Base-by-base conservation (phyloP, 345 rosid species). In the Hypericum androsaemum region DNA sequence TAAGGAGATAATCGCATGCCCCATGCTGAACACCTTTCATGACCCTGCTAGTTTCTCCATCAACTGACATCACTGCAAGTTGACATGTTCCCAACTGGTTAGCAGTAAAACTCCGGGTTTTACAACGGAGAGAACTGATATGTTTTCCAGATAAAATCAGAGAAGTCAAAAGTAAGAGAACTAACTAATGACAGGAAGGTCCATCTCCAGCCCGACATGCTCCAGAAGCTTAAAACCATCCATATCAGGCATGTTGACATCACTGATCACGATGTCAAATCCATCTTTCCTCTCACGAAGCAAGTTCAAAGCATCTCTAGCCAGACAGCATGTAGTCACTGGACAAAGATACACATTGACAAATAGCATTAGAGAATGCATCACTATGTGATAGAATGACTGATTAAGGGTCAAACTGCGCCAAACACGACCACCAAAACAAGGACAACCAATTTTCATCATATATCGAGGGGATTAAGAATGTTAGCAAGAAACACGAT, bases 221-320 rank as follows among this genome's bases (percentile, higher is more conserved):
- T 92, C 98, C 6, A 92, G 86, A 55, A 92, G 98, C 54, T 82
- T 92, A 60, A 92, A 92, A 3, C 98, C 98, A 43, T 92, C 96
- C 98, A 90, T 90, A 74, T 90, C 98, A n/a, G 98, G 98, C 98
- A 90, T 90, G 80, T 87, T 84, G 9, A 90, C 96, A 56, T 87
- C 98, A 50, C 96, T 90, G 57, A 92, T 83, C 36, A 90, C 98
- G 37, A 87, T 92, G 63, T 84, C 98, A 57, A 71, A 90, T n/a
- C 88, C 86, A 42, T 83, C 95, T 65, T 90, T 87, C 72, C 80
- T 81, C 57, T 87, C 94, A 0, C 95, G 89, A 9, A 84, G 94
- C 59, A 84, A 54, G 68, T 43, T 69, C 57, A 90, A 59, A 47
- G 98, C 96, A 37, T 87, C 94, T 74, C 89, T 83, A 53, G 98